Conservation (phyloP, 2,329 filamentous ascomycete genomes). For the Cucurbitaria berberidis region DNA sequence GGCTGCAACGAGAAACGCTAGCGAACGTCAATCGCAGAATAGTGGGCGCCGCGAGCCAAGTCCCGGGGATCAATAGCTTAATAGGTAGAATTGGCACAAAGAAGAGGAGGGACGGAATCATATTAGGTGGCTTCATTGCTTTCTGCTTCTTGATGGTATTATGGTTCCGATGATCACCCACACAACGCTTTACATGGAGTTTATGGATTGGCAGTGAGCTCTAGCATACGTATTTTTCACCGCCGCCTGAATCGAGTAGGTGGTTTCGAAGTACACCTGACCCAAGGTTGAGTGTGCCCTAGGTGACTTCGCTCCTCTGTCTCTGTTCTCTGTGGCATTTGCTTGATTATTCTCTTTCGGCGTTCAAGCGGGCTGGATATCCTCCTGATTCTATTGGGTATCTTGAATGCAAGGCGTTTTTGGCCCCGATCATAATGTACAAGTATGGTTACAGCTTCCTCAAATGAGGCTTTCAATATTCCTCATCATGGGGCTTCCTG, state of each 20-base stretch:
- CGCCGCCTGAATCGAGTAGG: neutral
- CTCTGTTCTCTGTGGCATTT: neutral
- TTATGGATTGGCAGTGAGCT: neutral
- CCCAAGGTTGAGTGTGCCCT: neutral
- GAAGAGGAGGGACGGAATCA: constrained; percentile 93
- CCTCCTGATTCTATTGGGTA: constrained; percentile 29
- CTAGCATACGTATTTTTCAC: neutral
- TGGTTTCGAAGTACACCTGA: neutral
- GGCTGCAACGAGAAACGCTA: constrained; percentile 83
- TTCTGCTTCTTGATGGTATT: constrained; percentile 88
- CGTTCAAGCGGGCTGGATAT: constrained; percentile 37
- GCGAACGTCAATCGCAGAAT: constrained; percentile 90
- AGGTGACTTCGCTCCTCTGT: neutral
- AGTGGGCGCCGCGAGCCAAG: constrained; percentile 83
- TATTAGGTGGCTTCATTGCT: constrained; percentile 88
- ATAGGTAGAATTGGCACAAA: constrained; percentile 93
- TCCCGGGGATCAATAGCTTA: constrained; percentile 90
- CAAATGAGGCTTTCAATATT: neutral
- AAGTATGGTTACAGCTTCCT: constrained; percentile 29
- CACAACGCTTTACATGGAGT: neutral
- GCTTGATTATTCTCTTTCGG: constrained; percentile 14
- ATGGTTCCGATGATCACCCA: constrained; percentile 53
- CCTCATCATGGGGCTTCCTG: neutral
- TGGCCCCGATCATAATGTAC: constrained; percentile 35
- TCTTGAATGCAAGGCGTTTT: constrained; percentile 19